Evolutionary conservation across 164 flowering plant species (phyloP).

Genomic region (Hamamelis virginiana): DNA sequence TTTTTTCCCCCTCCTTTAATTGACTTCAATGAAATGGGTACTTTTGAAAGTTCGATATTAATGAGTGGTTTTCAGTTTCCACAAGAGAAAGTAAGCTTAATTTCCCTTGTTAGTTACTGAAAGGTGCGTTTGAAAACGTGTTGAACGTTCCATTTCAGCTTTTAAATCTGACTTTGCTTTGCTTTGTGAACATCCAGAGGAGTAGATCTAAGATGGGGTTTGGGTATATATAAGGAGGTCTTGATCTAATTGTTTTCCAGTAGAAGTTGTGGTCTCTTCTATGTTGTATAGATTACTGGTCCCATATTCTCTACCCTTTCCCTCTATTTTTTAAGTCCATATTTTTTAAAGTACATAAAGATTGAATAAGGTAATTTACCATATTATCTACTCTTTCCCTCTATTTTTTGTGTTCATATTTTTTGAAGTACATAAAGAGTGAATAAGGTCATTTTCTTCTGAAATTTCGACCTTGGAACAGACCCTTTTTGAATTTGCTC

Average conservation of each 20-base stretch:
- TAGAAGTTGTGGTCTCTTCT: neutral
- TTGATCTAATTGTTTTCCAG: neutral
- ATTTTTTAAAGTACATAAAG: no score
- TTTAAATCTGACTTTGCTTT: constrained; percentile 30
- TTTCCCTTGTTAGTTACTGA: constrained; percentile 12
- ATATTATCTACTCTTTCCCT: neutral
- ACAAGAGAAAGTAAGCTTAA: neutral
- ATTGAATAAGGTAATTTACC: no score
- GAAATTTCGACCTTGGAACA: neutral
- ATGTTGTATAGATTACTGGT: neutral
- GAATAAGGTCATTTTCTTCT: neutral
- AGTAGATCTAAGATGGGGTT: constrained; percentile 9
- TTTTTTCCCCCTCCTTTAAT: no score
- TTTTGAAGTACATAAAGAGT: no score
- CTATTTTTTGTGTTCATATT: neutral
- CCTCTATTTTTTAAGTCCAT: neutral
- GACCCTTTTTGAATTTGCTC: neutral
- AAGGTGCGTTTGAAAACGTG: constrained; percentile 24
- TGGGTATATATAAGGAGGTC: constrained; percentile 16
- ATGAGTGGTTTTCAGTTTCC: constrained; percentile 4
- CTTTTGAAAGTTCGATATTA: neutral
- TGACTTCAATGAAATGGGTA: neutral
- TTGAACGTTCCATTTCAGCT: constrained; percentile 20
- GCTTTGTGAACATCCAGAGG: constrained; percentile 12
- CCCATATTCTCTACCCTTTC: neutral